Conservation (phyloP, 2,329 filamentous ascomycete genomes). For the Aspergillus clavatus region DNA sequence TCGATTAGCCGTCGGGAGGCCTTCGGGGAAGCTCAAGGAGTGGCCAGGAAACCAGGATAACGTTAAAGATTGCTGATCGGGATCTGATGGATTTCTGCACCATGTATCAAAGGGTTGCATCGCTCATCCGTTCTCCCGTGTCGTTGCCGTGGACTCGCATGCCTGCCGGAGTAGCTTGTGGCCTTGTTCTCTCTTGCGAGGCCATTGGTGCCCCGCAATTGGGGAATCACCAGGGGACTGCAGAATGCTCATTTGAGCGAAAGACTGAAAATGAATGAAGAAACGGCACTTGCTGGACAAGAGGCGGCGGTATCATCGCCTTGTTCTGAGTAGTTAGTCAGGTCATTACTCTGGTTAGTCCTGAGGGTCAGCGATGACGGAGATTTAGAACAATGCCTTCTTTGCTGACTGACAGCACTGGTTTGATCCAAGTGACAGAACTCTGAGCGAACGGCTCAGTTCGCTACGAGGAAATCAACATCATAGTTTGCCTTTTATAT, state of each 20-base stretch:
- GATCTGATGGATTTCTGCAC: conserved; percentile 2
- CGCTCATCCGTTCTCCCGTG: conserved; percentile 8
- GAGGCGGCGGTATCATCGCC: background rate
- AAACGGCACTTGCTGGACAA: background rate
- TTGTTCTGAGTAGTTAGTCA: too few relatives aligned
- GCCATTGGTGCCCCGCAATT: background rate
- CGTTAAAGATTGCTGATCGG: conserved; percentile 2
- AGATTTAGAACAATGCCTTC: too few relatives aligned
- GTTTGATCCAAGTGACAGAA: too few relatives aligned
- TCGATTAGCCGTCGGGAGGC: conserved; percentile 11
- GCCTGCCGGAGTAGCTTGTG: too few relatives aligned
- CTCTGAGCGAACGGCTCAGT: too few relatives aligned
- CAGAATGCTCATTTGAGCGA: background rate
- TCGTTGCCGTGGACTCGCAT: too few relatives aligned
- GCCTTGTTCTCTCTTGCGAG: background rate
- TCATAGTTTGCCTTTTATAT: too few relatives aligned
- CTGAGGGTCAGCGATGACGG: too few relatives aligned
- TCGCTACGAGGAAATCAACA: too few relatives aligned
- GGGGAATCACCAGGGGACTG: background rate
- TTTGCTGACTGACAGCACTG: too few relatives aligned
- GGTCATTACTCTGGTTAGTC: too few relatives aligned
- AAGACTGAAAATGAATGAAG: background rate
- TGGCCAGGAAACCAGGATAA: background rate
- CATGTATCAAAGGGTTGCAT: conserved; percentile 16
- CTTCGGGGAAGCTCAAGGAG: conserved; percentile 5